Evolutionary conservation across 768 basidiomycete genomes (phyloP), one percentile per base, ranked within the genome.

Genomic region (Panaeolus cyanescens): DNA sequence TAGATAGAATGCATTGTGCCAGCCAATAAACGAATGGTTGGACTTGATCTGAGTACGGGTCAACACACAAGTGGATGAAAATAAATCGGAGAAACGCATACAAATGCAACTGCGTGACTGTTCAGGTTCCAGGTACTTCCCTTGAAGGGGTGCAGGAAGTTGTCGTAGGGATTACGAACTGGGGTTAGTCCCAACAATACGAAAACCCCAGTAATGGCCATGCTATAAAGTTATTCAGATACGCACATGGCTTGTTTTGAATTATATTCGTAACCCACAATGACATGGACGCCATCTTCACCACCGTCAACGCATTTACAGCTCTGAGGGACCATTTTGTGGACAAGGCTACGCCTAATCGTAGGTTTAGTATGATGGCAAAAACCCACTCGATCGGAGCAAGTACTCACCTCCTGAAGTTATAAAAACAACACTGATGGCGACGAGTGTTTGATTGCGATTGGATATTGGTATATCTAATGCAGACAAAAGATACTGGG

Each of bases 81-180:
- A 31, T 9, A 7, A 28, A 57, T 33, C 54, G 10, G 10, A 20
- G 19, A 42, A 42, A 31, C 10, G 53, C 67, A 58, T 45, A 75
- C 76, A 53, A 76, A 70, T 8, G 74, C 75, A 10, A 70, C 74
- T 15, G 77, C 72, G 4, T 75, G 66, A 13, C 81, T 82, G 61
- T 85, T 83, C 36, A 78, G 74, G 59, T 68, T 76, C 50, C 66
- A 66, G 32, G 77, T 75, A 1, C 80, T 85, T 13, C 85, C 86
- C 6, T 80, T 76, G 57, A 89, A 90, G 0, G 82, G 79, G 62
- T 87, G 65, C 32, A 70, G 73, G 68, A 90, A 89, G 68, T 86
- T 85, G 17, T 72, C 73, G 45, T 81, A 80, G 0, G 88, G 85
- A 69, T 88, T 78, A 50, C 75, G 37, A 32, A 90, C 75, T 12